These are phyloP conservation scores for Myriosclerotinia curreyana DNA, from an alignment of 2,329 filamentous ascomycete genomes.

Conservation along the genomic window DNA sequence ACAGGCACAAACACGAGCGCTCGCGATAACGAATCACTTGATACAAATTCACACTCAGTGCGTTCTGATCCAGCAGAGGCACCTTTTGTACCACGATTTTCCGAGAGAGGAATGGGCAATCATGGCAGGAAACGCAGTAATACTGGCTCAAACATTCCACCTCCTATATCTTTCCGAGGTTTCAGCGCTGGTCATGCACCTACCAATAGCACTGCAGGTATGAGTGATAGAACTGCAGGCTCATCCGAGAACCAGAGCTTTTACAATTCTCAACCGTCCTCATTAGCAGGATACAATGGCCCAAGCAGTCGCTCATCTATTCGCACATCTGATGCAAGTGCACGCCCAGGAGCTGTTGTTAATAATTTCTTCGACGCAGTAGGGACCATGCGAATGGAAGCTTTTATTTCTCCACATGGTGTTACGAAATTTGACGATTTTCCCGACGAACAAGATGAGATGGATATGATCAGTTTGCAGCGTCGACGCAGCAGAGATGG, in stretches of 20 bases:
- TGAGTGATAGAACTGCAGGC: slow-evolving; percentile 53
- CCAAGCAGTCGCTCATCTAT: slow-evolving; percentile 40
- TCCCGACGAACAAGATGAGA: slow-evolving; percentile 39
- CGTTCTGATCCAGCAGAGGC: slow-evolving; percentile 55
- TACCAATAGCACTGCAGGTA: slow-evolving; percentile 56
- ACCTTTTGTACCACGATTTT: slow-evolving; percentile 68
- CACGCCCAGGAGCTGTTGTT: slow-evolving; percentile 35
- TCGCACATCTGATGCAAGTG: slow-evolving; percentile 38
- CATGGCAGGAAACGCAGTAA: slow-evolving; percentile 88
- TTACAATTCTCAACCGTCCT: slow-evolving; percentile 53
- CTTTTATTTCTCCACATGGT: slow-evolving; percentile 73
- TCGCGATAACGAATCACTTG: slow-evolving; percentile 33
- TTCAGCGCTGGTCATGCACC: slow-evolving; percentile 52
- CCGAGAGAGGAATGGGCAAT: slow-evolving; percentile 49
- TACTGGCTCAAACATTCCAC: slow-evolving; percentile 71
- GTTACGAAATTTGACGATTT: slow-evolving; percentile 34
- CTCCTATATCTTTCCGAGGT: slow-evolving; percentile 71
- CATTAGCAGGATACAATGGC: slow-evolving; percentile 43
- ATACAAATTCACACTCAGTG: slow-evolving; percentile 27
- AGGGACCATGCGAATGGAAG: slow-evolving; percentile 94
- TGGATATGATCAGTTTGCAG: slow-evolving; percentile 33
- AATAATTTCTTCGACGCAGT: slow-evolving; percentile 76
- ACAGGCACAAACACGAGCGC: slow-evolving; percentile 22
- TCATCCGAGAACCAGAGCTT: slow-evolving; percentile 52
- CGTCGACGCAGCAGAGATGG: slow-evolving; percentile 35